Evolutionary conservation across 2,329 filamentous ascomycete species (phyloP).

Genomic region (Pseudogymnoascus sp.): DNA sequence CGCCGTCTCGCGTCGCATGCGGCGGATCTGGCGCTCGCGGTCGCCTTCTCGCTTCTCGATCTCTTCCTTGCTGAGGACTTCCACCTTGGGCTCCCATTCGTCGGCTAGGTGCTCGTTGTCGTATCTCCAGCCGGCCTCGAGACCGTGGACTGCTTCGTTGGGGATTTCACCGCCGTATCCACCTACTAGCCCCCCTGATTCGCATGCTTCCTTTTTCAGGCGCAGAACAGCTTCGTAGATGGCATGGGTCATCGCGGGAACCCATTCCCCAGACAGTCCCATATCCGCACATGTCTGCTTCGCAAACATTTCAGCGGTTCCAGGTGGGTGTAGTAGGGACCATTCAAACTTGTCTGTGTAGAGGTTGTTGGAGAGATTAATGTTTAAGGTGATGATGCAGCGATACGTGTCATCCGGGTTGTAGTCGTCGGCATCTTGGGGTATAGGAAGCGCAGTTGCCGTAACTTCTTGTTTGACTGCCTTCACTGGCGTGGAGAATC

Average conservation of each 20-base stretch:
- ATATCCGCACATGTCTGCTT: constrained; percentile 89
- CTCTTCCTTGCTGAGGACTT: constrained; percentile 82
- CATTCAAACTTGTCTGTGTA: constrained; percentile 98
- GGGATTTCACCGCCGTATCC: constrained; percentile 67
- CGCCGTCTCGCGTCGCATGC: constrained; percentile 82
- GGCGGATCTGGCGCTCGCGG: constrained; percentile 79
- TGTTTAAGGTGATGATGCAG: constrained; percentile 82
- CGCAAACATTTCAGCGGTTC: constrained; percentile 86
- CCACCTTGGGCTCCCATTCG: constrained; percentile 77
- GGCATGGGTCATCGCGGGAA: constrained; percentile 86
- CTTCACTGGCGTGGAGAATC: constrained; percentile 40
- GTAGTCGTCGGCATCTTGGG: constrained; percentile 60
- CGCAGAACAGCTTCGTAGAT: constrained; percentile 93
- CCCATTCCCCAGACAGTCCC: constrained; percentile 84
- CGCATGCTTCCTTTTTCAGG: constrained; percentile 92
- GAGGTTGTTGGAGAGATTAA: constrained; percentile 83
- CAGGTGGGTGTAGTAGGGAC: constrained; percentile 86
- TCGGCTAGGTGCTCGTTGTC: constrained; percentile 83
- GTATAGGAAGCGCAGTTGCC: constrained; percentile 59
- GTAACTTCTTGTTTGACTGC: constrained; percentile 44
- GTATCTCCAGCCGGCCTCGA: constrained; percentile 86
- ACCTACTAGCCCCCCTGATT: constrained; percentile 77
- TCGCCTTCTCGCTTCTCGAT: constrained; percentile 96
- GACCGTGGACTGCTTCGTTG: constrained; percentile 78
- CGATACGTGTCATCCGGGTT: constrained; percentile 93